phyloP scores from a whole-genome alignment of 768 basidiomycete genomes.

The Coprinopsis strossmayeri region DNA sequence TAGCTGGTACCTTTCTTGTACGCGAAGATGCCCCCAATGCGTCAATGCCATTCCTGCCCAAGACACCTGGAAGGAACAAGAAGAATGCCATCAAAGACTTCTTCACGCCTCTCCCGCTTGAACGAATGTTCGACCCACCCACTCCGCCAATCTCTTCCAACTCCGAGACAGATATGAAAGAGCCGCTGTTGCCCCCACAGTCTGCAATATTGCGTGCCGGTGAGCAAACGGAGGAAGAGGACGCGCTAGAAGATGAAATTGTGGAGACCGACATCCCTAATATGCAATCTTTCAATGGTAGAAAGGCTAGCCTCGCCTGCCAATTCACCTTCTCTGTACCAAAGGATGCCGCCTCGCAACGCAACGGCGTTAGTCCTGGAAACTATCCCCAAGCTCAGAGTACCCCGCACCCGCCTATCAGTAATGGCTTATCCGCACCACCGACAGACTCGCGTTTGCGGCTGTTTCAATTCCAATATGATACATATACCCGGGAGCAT shows the following conservation, averaged over 20 bases:
- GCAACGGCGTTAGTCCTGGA: conserved; percentile 22
- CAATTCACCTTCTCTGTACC: conserved; percentile 77
- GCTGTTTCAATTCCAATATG: conserved; percentile 91
- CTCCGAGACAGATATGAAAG: conserved; percentile 11
- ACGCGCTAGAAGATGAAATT: conserved; percentile 33
- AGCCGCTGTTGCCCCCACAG: conserved; percentile 12
- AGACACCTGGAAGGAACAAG: conserved; percentile 57
- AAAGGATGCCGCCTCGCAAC: conserved; percentile 18
- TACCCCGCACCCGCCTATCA: conserved; percentile 41
- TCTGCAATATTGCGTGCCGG: conserved; percentile 6
- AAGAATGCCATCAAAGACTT: conserved; percentile 69
- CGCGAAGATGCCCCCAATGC: conserved; percentile 56
- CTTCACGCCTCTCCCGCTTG: conserved; percentile 82
- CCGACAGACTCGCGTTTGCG: conserved; percentile 70
- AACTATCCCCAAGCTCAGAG: conserved; percentile 52
- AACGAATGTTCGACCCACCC: conserved; percentile 92
- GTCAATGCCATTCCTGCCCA: conserved; percentile 43
- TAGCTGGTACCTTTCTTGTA: conserved; percentile 69
- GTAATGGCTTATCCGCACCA: conserved; percentile 24
- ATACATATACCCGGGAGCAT: conserved; percentile 93
- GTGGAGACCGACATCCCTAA: conserved; percentile 45
- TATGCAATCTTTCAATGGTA: conserved; percentile 38
- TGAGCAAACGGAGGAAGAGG: conserved; percentile 1
- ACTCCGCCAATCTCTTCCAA: conserved; percentile 50
- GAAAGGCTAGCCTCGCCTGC: conserved; percentile 43